Base-by-base conservation (phyloP, 2,329 filamentous ascomycete genomes). In the Monosporascus cannonballus region DNA sequence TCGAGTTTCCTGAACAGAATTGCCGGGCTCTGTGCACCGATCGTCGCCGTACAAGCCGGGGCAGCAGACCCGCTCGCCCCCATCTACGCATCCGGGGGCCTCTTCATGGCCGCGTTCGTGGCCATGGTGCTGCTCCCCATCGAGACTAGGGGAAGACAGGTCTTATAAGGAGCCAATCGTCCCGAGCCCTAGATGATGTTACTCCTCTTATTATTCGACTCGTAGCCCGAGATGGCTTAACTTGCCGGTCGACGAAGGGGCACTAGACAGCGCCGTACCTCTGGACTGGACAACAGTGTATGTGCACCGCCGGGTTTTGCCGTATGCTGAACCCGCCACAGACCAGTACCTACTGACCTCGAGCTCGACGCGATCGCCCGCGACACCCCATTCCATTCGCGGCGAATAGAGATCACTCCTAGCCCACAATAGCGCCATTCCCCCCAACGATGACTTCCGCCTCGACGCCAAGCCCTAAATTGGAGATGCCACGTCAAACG, bases 41-140 rank as follows among this genome's bases (percentile, higher is more conserved):
- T 75, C 17, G 72, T 76, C 25, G 73, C 70, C 14, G 73, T 75
- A 42, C 72, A 75, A 39, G 67, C 66, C 2, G 64, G 66, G 30
- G 20, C 15, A 3, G 54, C 50, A 39, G 71, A 71, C 55, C 67
- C 73, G 2, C 69, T 73, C 50, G 64, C 72, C 1, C 74, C 74
- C 0, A 70, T 76, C 30, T 76, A 75, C 56, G 72, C 72, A 4
- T 69, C 71, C 4, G 73, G 72, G 15, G 72, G 57, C 1, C 53
- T 76, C 48, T 72, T 76, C 22, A 58, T 76, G 36, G 72, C 71
- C 15, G 70, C 73, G 1, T 75, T 74, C 51, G 61, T 73, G 9
- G 72, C 73, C 1, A 76, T 76, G 73, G 65, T 64, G 41, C 60
- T 68, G 18, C 64, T 76, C 25, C 74, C 73, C 0, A 76, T 76